These are phyloP conservation scores for Pythium biforme DNA, from an alignment of 352 stramenopile genomes.

Conservation along the genomic window DNA sequence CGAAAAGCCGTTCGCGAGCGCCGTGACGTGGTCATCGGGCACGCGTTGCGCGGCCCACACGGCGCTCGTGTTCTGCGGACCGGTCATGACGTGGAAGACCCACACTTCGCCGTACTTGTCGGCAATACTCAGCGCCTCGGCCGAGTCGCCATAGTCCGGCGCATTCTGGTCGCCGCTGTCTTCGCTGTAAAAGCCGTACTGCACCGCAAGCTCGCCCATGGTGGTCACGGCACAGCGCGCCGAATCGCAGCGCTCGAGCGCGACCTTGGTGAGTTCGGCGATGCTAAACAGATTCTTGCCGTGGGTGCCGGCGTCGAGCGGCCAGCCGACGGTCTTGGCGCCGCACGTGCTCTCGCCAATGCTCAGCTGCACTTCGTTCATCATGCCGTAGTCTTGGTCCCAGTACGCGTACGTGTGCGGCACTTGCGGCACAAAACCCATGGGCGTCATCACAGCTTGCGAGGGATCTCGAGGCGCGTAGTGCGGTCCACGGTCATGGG, in stretches of 20 bases:
- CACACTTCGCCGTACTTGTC: constrained; percentile 90
- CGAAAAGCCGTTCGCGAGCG: constrained; percentile 92
- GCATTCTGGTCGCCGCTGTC: constrained; percentile 62
- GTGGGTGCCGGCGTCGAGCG: constrained; percentile 40
- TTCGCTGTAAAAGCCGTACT: constrained; percentile 91
- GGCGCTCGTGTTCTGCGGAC: constrained; percentile 77
- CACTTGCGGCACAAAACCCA: constrained; percentile 82
- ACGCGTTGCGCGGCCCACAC: constrained; percentile 94
- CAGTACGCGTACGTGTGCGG: constrained; percentile 86
- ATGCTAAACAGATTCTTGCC: constrained; percentile 80
- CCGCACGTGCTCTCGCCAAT: constrained; percentile 88
- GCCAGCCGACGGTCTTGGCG: constrained; percentile 55
- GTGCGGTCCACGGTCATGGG: constrained; percentile 48
- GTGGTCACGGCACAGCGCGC: constrained; percentile 66
- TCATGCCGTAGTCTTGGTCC: constrained; percentile 86
- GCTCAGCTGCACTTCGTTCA: constrained; percentile 88
- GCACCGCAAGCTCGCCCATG: constrained; percentile 86
- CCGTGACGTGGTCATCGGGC: constrained; percentile 85
- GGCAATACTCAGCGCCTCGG: constrained; percentile 84
- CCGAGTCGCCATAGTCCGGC: constrained; percentile 68
- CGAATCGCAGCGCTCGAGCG: constrained; percentile 70
- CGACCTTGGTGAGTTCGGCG: constrained; percentile 74
- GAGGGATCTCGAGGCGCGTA: constrained; percentile 35
- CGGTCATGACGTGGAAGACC: constrained; percentile 94
- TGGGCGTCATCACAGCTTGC: constrained; percentile 34